These are phyloP conservation scores for Lindgomyces ingoldianus DNA, from an alignment of 495 filamentous ascomycete species.

Conservation along the genomic window DNA sequence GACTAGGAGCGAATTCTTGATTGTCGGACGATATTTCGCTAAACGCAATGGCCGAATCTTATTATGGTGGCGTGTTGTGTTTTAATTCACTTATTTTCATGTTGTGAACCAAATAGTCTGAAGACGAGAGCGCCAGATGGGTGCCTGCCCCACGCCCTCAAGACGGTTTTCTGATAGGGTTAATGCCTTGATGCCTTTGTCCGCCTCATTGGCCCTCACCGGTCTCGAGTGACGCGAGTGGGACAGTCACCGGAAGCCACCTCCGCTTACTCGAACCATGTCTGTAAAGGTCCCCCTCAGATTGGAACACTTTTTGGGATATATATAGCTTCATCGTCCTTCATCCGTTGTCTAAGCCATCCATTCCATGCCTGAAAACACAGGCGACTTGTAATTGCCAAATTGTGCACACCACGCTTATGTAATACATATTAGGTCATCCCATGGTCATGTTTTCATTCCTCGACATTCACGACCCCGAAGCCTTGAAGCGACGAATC, in stretches of 20 bases:
- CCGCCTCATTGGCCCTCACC: neutral
- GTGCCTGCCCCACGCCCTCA: too few relatives aligned
- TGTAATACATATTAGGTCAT: neutral
- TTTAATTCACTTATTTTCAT: neutral
- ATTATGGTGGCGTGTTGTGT: neutral
- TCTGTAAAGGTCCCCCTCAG: neutral
- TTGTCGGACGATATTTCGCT: constrained; percentile 2
- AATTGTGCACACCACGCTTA: neutral
- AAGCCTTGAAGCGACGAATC: constrained; percentile 5
- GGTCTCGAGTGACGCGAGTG: neutral
- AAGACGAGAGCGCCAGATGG: neutral
- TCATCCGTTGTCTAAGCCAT: neutral
- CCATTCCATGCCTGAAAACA: neutral
- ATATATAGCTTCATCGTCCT: neutral
- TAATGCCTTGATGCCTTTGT: neutral
- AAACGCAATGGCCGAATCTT: neutral
- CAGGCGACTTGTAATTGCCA: neutral
- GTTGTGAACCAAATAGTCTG: neutral
- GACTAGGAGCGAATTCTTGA: constrained; percentile 1
- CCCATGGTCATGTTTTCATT: neutral
- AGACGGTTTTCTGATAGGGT: too few relatives aligned
- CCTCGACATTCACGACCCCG: constrained; percentile 3
- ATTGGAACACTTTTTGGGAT: neutral
- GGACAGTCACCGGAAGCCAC: neutral
- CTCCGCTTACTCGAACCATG: neutral